Evolutionary conservation across 768 basidiomycete species (phyloP), one percentile per base, ranked within the genome.

Genomic region (Amylocystis lapponica): DNA sequence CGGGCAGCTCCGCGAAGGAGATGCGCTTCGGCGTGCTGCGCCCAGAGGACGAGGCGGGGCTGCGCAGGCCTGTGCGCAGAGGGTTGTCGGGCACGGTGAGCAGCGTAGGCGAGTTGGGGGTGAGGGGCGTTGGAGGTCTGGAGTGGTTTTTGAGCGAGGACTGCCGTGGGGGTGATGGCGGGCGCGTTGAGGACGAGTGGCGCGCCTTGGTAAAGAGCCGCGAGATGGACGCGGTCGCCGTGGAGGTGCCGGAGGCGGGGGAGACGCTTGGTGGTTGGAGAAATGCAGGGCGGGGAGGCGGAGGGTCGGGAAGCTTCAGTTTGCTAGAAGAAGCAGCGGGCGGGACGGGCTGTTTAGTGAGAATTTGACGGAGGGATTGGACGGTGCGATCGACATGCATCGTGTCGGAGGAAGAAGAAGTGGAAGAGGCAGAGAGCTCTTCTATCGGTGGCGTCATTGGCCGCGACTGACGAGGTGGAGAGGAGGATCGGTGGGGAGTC

Each of bases 201-300:
- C 66, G 65, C 8, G 62, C 70, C 48, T 79, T 82, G 1, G 84
- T 86, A 52, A 82, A 83, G 12, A 89, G 72, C n/a, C 82, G 72
- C 19, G 85, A 86, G 36, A 90, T 71, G 22, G 81, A 83, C 1
- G 86, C 87, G 2, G 87, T 90, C 1, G 87, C 81, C 4, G 69
- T 83, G 3, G 83, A 85, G 4, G 83, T 82, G n/a, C 75, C 71
- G 4, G 75, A 69, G 19, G 70, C 64, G 5, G 82, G 67, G 2
- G 61, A 56, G 9, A 78, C 76, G 9, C 70, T 67, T 2, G 83
- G 80, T 3, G 76, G 72, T 3, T 63, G 64, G 58, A 72, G 45
- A 60, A 55, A 50, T n/a, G 59, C 22, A 42, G 76, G 65, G 27
- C 70, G 43, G 13, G 60, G 57, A 9, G 46, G 68, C 56, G 71